Conservation (phyloP, 106 monocot species). For the Acanthochlamys bracteata region DNA sequence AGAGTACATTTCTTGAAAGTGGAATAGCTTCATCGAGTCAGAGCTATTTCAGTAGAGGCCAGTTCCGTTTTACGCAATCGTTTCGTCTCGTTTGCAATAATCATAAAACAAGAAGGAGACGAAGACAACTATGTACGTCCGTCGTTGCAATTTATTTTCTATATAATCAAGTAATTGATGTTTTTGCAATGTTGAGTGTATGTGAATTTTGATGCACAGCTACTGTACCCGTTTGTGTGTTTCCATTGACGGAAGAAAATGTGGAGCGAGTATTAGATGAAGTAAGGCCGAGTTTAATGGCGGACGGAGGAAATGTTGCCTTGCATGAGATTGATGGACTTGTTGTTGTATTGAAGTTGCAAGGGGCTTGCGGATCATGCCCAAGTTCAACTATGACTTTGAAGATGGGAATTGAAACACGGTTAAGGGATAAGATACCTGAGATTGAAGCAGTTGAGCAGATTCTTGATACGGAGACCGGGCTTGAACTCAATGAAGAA, state of each 20-base stretch:
- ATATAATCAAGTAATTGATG: not conserved
- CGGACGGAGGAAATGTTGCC: constrained; percentile 92
- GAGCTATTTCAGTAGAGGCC: constrained; percentile 21
- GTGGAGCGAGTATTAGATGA: constrained; percentile 86
- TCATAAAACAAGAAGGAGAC: not conserved
- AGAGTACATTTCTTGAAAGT: constrained; percentile 5
- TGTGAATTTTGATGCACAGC: not conserved
- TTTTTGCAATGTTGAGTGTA: not conserved
- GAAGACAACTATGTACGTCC: constrained; percentile 8
- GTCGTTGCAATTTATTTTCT: not conserved
- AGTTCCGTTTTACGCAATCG: not conserved
- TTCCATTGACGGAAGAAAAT: constrained; percentile 94
- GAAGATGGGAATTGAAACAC: constrained; percentile 87
- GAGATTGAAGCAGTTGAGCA: constrained; percentile 82
- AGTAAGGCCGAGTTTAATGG: constrained; percentile 88
- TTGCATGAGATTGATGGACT: constrained; percentile 93
- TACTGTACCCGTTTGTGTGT: constrained; percentile 29
- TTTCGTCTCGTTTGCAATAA: constrained; percentile 1
- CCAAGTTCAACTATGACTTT: constrained; percentile 95
- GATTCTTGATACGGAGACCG: constrained; percentile 82
- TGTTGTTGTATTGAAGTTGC: constrained; percentile 87
- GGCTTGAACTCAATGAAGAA: constrained; percentile 77
- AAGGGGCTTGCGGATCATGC: constrained; percentile 93
- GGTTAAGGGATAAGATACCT: constrained; percentile 92
- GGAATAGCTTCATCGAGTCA: not conserved